Evolutionary conservation across 2,329 filamentous ascomycete genomes (phyloP).

Genomic region (Diatrype stigma): DNA sequence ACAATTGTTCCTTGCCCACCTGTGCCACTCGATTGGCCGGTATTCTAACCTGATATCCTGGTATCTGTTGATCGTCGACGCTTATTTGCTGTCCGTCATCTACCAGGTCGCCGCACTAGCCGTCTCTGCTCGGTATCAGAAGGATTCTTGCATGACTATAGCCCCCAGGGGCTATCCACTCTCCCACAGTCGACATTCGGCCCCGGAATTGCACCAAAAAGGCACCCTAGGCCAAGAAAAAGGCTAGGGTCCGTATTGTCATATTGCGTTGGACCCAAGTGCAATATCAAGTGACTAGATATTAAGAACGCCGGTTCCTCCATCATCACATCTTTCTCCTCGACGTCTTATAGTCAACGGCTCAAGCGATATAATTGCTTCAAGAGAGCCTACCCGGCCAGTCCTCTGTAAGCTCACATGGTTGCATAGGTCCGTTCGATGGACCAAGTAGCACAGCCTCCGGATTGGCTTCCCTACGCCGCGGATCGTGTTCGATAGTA

Average conservation of each 20-base stretch:
- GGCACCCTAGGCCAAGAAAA: not conserved
- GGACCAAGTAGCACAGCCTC: conserved; percentile 25
- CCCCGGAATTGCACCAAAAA: not conserved
- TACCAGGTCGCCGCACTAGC: not conserved
- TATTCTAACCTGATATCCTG: not conserved
- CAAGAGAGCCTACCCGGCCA: not conserved
- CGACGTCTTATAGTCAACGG: not conserved
- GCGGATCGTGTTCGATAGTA: conserved; percentile 23
- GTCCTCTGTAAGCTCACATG: not conserved
- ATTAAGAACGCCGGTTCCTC: not conserved
- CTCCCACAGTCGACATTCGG: not conserved
- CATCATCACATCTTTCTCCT: not conserved
- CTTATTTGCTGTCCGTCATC: not conserved
- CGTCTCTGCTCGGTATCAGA: not conserved
- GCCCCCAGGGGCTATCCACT: not conserved
- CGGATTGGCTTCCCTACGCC: conserved; percentile 17
- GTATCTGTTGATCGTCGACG: not conserved
- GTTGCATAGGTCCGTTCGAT: conserved; percentile 22
- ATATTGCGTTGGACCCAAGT: not conserved
- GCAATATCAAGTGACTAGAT: not conserved
- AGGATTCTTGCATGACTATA: not conserved
- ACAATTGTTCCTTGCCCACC: not conserved
- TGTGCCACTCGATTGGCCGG: not conserved
- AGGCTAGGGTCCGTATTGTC: too few relatives aligned
- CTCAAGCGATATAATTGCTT: not conserved